Base-by-base conservation (phyloP, 2,329 filamentous ascomycete genomes). In the Clarireedia monteithiana region DNA sequence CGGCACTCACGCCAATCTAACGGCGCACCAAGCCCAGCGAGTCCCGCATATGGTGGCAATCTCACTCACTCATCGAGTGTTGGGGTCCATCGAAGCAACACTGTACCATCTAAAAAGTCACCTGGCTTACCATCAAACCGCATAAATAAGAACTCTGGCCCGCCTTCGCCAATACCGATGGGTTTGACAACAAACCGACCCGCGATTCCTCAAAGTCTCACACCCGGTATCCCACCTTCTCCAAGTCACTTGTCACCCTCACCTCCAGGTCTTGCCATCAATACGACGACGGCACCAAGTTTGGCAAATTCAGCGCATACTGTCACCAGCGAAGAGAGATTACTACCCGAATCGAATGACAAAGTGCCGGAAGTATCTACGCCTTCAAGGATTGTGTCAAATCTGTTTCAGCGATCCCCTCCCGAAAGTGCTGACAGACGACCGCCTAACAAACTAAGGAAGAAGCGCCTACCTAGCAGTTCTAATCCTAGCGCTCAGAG, bases 371-470 rank as follows among this genome's bases (percentile, higher is more conserved):
- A 57, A 15, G 65, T 65, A 23, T 66, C 67, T n/a, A 58, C 81
- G 81, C 84, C 80, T 59, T 87, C 91, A 56, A 81, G 84, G 30
- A 85, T 82, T 58, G 70, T 95, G 55, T 78, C 86, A 51, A 82
- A 75, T 64, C 74, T 95, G 39, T 87, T 95, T 66, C 80, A 87
- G 65, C 80, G 85, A 61, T 85, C 87, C 2, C 83, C 86, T 1
- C 78, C 79, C 0, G 80, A 82, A 44, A 78, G 75, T 14, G 14
- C 20, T 39, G 85, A 85, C 60, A 84, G 80, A 64, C 82, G 88
- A 47, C 86, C 86, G 68, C 89, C 91, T 0, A 96, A 96, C 67
- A 96, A 96, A 71, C 75, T 99, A 51, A 88, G 86, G 70, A 97
- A 97, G 76, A 96, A 85, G 60, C 68, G 74, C n/a, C 75, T 88